These are phyloP conservation scores for Spatholobus suberectus DNA, from an alignment of 306 rosid species.

Conservation along the genomic window DNA sequence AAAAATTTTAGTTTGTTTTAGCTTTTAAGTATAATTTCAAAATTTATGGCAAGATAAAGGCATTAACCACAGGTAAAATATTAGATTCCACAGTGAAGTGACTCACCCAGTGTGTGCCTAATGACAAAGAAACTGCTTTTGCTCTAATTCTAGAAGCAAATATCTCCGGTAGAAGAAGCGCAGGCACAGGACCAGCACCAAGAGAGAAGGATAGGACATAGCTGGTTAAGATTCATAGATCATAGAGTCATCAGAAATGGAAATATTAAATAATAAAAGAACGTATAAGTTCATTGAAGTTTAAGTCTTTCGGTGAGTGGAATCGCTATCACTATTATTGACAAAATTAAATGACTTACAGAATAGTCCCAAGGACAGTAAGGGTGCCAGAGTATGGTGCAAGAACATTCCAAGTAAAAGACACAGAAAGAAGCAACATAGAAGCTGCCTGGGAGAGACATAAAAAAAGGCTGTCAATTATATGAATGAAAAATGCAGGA, in stretches of 20 bases:
- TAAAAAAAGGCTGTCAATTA: constrained; percentile 23
- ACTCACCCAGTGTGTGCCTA: constrained; percentile 99
- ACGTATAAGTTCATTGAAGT: background rate
- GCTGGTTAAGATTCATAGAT: constrained; percentile 57
- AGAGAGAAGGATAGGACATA: constrained; percentile 95
- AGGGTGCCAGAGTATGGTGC: constrained; percentile 83
- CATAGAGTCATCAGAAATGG: constrained; percentile 34
- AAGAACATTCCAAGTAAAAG: constrained; percentile 86
- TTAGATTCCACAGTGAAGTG: constrained; percentile 7
- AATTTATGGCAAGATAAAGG: constrained; percentile 2
- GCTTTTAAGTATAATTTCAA: constrained; percentile 27
- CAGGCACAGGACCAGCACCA: constrained; percentile 99
- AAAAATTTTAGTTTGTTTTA: background rate
- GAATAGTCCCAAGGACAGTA: constrained; percentile 90
- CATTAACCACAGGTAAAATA: background rate
- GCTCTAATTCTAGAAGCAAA: constrained; percentile 98
- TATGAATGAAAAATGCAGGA: constrained; percentile 1
- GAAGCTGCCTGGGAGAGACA: constrained; percentile 77
- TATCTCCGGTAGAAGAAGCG: constrained; percentile 96
- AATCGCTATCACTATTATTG: background rate
- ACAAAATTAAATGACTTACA: constrained; percentile 64
- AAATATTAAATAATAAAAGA: background rate
- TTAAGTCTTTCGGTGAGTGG: background rate
- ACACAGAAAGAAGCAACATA: constrained; percentile 88
- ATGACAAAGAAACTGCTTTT: constrained; percentile 89